Conservation (phyloP, 1,284 basidiomycete genomes). For the Puccinia novopanici region DNA sequence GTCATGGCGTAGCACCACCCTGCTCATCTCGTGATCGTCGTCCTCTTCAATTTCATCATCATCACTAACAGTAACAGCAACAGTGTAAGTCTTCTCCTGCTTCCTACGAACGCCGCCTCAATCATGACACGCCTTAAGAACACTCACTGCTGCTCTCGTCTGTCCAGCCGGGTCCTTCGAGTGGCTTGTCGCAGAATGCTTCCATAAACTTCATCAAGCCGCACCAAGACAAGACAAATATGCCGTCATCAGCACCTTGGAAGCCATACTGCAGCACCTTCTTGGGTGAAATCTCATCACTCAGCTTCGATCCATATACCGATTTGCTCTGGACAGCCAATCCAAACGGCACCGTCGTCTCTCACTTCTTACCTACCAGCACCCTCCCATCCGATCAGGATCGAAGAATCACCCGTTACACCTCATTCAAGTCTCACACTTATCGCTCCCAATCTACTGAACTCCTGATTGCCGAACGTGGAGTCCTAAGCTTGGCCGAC, state of each 20-base stretch:
- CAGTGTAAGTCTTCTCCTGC: too few species aligned
- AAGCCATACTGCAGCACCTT: conserved; percentile 33
- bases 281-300: conserved; percentile 61
- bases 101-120: too few species aligned
- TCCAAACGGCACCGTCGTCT: conserved; percentile 71
- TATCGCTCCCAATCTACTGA: conserved; percentile 56
- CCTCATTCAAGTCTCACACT: conserved; percentile 55
- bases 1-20: too few species aligned
- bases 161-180: too few species aligned
- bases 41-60: too few species aligned
- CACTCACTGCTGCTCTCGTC: too few species aligned
- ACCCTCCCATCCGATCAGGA: conserved; percentile 62
- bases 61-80: too few species aligned
- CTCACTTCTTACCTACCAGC: conserved; percentile 71
- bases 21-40: too few species aligned
- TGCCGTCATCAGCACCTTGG: conserved; percentile 41
- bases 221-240: background rate
- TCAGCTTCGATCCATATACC: conserved; percentile 84
- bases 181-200: too few species aligned
- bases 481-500: conserved; percentile 59
- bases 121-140: too few species aligned
- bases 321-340: conserved; percentile 86
- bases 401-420: conserved; percentile 56
- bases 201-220: too few species aligned
- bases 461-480: conserved; percentile 58